Conservation (phyloP, 2,329 filamentous ascomycete species). For the Aspergillus spinulosporus region DNA sequence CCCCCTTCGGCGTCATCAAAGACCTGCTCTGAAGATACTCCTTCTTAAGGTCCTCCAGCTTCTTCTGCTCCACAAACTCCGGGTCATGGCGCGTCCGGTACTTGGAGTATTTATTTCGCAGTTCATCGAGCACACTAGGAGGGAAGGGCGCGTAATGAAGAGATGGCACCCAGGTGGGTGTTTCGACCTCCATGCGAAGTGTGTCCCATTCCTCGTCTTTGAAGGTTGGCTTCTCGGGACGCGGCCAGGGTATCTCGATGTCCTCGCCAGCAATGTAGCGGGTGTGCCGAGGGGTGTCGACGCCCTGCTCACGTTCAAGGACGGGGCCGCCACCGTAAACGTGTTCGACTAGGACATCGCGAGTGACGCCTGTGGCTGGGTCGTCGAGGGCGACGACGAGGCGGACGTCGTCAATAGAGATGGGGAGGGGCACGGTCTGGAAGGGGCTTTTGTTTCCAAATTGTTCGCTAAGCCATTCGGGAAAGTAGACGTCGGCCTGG, state of each 20-base stretch:
- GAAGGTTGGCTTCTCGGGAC: conserved; percentile 50
- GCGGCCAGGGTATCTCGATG: conserved; percentile 75
- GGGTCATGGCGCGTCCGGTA: conserved; percentile 79
- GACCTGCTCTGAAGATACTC: conserved; percentile 46
- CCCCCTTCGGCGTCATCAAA: conserved; percentile 51
- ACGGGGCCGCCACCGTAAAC: conserved; percentile 57
- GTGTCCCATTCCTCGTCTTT: conserved; percentile 69
- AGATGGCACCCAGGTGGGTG: conserved; percentile 73
- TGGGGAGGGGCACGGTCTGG: conserved; percentile 53
- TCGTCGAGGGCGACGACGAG: conserved; percentile 77
- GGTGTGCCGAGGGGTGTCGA: conserved; percentile 42
- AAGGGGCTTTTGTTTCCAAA: conserved; percentile 43
- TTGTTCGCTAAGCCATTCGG: conserved; percentile 39
- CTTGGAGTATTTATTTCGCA: conserved; percentile 77
- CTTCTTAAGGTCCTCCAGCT: conserved; percentile 56
- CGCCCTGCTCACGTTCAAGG: conserved; percentile 53
- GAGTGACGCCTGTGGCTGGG: conserved; percentile 61
- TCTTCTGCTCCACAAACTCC: conserved; percentile 67
- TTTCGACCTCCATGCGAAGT: conserved; percentile 71
- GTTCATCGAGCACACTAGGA: conserved; percentile 73
- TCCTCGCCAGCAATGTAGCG: conserved; percentile 69
- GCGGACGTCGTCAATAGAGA: conserved; percentile 72
- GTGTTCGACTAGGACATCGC: conserved; percentile 76
- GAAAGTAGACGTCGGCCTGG: conserved; percentile 46
- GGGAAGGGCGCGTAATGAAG: conserved; percentile 79